Evolutionary conservation across 164 flowering plant species (phyloP).

Genomic region (Magnolia changhungtana): DNA sequence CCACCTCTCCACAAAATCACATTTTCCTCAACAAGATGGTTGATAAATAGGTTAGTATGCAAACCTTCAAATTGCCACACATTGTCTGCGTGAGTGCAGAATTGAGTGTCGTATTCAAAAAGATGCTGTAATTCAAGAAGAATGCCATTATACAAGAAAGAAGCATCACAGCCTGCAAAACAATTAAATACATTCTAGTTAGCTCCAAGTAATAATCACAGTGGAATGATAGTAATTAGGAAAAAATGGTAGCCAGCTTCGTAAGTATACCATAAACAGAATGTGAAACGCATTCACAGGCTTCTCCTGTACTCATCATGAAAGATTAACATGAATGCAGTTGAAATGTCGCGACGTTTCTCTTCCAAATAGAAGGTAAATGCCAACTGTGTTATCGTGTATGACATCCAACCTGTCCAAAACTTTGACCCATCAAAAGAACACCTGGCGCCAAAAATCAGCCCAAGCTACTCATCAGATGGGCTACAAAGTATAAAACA

Average conservation of each 20-base stretch:
- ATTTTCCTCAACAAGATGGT: background rate
- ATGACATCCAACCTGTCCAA: too few species aligned
- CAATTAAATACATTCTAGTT: background rate
- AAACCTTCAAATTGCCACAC: slow-evolving; percentile 86
- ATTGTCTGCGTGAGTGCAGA: slow-evolving; percentile 92
- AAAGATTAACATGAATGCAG: background rate
- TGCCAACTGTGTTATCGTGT: background rate
- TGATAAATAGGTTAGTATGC: slow-evolving; percentile 3
- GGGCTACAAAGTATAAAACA: too few species aligned
- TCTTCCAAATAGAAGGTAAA: background rate
- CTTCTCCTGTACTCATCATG: background rate
- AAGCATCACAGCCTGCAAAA: slow-evolving; percentile 73
- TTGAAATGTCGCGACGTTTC: too few species aligned
- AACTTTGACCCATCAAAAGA: too few species aligned
- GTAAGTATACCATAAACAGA: background rate
- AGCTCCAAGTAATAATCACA: background rate
- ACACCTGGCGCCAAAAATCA: too few species aligned
- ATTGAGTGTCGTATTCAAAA: slow-evolving; percentile 77
- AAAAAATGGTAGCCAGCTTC: background rate
- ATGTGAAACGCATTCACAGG: background rate
- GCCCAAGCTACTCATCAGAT: too few species aligned
- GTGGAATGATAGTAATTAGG: background rate
- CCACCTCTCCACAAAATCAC: background rate
- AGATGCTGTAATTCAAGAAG: slow-evolving; percentile 67
- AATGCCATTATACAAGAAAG: slow-evolving; percentile 85